Evolutionary conservation across 1,284 basidiomycete species (phyloP).

Genomic region (Quambalaria eucalypti): DNA sequence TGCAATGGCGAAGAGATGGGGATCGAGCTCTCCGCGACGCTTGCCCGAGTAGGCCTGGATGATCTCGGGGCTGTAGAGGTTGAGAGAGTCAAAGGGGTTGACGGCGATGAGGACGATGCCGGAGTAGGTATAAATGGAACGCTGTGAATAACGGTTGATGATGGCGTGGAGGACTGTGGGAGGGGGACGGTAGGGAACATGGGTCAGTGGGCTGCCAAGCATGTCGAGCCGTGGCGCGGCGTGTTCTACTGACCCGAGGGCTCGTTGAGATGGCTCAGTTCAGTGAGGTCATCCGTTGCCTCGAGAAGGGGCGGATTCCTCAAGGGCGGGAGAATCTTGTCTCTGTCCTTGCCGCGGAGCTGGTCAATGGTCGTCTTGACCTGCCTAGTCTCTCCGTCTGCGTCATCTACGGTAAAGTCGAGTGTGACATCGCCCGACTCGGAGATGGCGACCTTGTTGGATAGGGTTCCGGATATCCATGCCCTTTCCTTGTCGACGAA

Average conservation of each 20-base stretch:
- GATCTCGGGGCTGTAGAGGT: constrained; percentile 74
- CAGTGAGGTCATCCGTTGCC: constrained; percentile 94
- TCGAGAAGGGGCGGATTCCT: constrained; percentile 93
- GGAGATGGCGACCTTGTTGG: constrained; percentile 46
- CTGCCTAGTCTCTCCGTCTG: constrained; percentile 24
- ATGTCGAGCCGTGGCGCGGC: no score
- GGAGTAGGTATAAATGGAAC: constrained; percentile 97
- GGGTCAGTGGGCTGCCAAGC: not conserved
- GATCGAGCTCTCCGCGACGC: constrained; percentile 86
- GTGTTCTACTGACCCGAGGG: constrained; percentile 64
- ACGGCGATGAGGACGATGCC: constrained; percentile 95
- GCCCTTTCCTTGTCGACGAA: constrained; percentile 84
- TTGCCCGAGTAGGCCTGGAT: constrained; percentile 93
- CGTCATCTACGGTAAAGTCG: constrained; percentile 37
- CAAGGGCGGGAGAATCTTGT: constrained; percentile 66
- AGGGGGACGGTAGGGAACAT: not conserved
- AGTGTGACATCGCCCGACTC: constrained; percentile 29
- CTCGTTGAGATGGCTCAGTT: constrained; percentile 94
- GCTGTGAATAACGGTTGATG: constrained; percentile 88
- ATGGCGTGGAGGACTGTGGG: constrained; percentile 84
- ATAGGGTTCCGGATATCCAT: constrained; percentile 81
- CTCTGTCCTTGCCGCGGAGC: constrained; percentile 22
- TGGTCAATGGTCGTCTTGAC: constrained; percentile 33
- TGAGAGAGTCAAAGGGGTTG: constrained; percentile 82
- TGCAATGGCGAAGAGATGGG: constrained; percentile 96